These are phyloP conservation scores for Sergeia podlipaevii DNA, from an alignment of 208 protist species.

Conservation along the genomic window DNA sequence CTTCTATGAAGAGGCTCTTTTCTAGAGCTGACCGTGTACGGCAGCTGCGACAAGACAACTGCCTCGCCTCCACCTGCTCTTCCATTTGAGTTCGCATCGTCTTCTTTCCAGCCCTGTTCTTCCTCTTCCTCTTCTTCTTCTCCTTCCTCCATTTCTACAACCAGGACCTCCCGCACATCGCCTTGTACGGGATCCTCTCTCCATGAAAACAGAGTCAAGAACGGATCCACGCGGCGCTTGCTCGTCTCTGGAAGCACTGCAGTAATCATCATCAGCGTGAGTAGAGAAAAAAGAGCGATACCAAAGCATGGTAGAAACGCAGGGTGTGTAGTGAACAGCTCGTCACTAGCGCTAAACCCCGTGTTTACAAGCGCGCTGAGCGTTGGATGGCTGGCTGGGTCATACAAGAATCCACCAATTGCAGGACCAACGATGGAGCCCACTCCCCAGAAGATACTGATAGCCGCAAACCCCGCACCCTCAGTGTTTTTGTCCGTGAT, in stretches of 20 bases:
- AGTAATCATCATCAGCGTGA: slow-evolving; percentile 22
- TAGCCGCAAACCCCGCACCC: slow-evolving; percentile 93
- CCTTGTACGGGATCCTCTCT: background rate
- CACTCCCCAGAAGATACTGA: slow-evolving; percentile 88
- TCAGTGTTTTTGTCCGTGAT: slow-evolving; percentile 72
- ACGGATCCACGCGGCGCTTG: slow-evolving; percentile 14
- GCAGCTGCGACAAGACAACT: too few species aligned
- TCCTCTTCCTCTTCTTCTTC: too few species aligned
- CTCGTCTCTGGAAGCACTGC: slow-evolving; percentile 29
- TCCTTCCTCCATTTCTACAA: too few species aligned
- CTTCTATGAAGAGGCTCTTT: too few species aligned
- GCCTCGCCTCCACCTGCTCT: too few species aligned
- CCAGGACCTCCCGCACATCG: background rate
- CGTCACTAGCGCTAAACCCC: slow-evolving; percentile 19
- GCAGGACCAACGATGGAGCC: slow-evolving; percentile 58
- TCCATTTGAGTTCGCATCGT: too few species aligned
- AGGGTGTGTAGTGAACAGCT: slow-evolving; percentile 25
- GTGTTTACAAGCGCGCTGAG: slow-evolving; percentile 29
- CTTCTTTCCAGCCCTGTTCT: too few species aligned
- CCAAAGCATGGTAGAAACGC: slow-evolving; percentile 51
- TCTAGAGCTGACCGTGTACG: too few species aligned
- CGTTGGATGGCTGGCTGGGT: slow-evolving; percentile 31
- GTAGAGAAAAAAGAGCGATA: slow-evolving; percentile 19
- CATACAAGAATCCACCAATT: slow-evolving; percentile 61
- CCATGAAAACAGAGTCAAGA: slow-evolving; percentile 11